Evolutionary conservation across 2,329 filamentous ascomycete species (phyloP).

Genomic region (Zasmidium cellare): DNA sequence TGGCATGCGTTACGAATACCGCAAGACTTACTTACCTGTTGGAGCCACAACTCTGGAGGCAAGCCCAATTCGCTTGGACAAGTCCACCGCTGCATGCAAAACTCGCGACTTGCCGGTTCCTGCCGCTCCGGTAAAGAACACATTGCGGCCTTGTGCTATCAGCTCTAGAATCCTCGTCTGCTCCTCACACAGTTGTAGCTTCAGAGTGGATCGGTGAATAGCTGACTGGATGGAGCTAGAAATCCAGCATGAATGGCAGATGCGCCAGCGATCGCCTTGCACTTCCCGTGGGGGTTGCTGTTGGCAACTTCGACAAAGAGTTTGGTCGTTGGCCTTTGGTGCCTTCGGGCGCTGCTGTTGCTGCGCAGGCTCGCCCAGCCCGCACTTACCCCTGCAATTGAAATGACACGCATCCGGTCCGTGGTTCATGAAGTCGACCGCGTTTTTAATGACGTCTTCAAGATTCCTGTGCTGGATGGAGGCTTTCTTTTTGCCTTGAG

Average conservation of each 20-base stretch:
- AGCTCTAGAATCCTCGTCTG: constrained; percentile 6
- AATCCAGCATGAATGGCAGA: neutral
- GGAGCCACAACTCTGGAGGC: constrained; percentile 1
- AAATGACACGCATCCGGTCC: neutral
- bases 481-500: constrained; percentile 8
- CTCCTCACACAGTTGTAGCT: constrained; percentile 6
- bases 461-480: constrained; percentile 5
- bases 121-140: constrained; percentile 65
- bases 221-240: neutral
- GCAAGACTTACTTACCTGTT: neutral
- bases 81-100: constrained; percentile 48
- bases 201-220: neutral
- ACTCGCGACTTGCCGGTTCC: constrained; percentile 61
- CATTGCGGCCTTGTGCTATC: constrained; percentile 51
- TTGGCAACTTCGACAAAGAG: neutral
- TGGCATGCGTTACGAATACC: neutral
- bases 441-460: constrained; percentile 3
- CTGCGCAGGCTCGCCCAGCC: neutral
- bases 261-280: neutral
- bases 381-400: constrained; percentile 9
- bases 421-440: constrained; percentile 15
- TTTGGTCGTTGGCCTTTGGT: neutral
- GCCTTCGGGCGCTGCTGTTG: neutral
- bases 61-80: constrained; percentile 29
- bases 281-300: neutral